phyloP scores from a whole-genome alignment of 1,139 yeast genomes.

The Taphrina confusa region DNA sequence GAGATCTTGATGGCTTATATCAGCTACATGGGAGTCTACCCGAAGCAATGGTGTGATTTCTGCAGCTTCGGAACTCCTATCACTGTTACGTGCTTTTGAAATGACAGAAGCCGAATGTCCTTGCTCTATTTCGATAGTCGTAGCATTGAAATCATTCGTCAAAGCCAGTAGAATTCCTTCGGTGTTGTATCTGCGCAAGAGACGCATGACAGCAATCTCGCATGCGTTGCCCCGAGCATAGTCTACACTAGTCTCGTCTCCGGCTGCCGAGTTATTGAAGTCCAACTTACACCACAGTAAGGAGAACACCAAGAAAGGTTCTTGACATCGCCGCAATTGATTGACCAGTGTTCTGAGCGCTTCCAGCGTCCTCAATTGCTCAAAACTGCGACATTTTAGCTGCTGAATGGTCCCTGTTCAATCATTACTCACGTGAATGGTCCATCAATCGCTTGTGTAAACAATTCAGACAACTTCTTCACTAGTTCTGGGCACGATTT shows the following conservation, averaged over 20 bases:
- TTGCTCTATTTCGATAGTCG: neutral
- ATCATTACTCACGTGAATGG: conserved; percentile 7
- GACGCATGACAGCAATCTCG: conserved; percentile 33
- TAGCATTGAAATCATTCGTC: conserved; percentile 25
- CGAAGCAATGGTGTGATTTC: conserved; percentile 19
- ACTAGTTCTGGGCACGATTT: conserved; percentile 20
- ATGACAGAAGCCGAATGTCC: neutral
- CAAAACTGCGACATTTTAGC: neutral
- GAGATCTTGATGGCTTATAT: neutral
- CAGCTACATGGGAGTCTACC: neutral
- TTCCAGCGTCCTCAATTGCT: conserved; percentile 25
- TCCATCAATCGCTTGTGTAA: conserved; percentile 24
- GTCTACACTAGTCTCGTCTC: conserved; percentile 21
- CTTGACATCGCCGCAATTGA: conserved; percentile 8
- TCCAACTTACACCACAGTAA: conserved; percentile 30
- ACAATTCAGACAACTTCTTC: neutral
- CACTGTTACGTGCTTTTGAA: neutral
- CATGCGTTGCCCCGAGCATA: conserved; percentile 34
- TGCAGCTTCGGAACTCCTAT: neutral
- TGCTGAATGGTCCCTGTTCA: neutral
- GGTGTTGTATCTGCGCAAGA: conserved; percentile 19
- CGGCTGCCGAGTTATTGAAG: conserved; percentile 16
- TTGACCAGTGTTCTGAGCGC: conserved; percentile 10
- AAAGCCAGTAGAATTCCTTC: conserved; percentile 10
- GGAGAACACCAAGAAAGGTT: conserved; percentile 24